Evolutionary conservation across 352 stramenopile species (phyloP).

Genomic region (Albugo candida): DNA sequence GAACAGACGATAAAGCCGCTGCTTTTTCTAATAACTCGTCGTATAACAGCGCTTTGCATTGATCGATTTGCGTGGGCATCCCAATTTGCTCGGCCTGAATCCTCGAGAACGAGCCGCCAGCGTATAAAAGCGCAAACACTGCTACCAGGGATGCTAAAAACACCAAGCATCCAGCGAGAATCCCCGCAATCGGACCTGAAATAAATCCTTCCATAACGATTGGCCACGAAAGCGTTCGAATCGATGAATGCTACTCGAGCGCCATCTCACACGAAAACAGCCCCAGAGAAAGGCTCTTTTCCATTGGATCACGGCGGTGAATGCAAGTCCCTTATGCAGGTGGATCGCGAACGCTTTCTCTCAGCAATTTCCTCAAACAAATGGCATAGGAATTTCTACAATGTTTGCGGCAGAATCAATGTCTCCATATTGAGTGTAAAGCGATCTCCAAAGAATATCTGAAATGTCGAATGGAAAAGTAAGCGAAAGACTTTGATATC

Average conservation of each 20-base stretch:
- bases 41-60: slow-evolving; percentile 73
- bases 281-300: slow-evolving; percentile 81
- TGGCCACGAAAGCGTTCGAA: neutral
- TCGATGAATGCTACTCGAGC: slow-evolving; percentile 65
- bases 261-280: slow-evolving; percentile 43
- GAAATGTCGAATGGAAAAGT: slow-evolving; percentile 82
- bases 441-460: slow-evolving; percentile 73
- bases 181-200: slow-evolving; percentile 36
- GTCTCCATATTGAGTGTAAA: slow-evolving; percentile 81
- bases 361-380: neutral
- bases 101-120: slow-evolving; percentile 75
- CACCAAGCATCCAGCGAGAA: slow-evolving; percentile 60
- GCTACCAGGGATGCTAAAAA: slow-evolving; percentile 65
- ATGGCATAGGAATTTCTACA: slow-evolving; percentile 38
- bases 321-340: slow-evolving; percentile 77
- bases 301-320: slow-evolving; percentile 80
- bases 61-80: slow-evolving; percentile 25
- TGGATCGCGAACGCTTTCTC: slow-evolving; percentile 2
- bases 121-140: slow-evolving; percentile 67
- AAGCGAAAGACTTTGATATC: neutral
- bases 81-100: slow-evolving; percentile 64
- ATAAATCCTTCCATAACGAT: neutral
- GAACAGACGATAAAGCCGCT: slow-evolving; percentile 16
- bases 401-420: slow-evolving; percentile 64
- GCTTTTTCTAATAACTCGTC: slow-evolving; percentile 57